Percentiles rank a stretch among this genome's conserved stretches.
Conservation (phyloP, 768 basidiomycete genomes). For the Mycena floridula region DNA sequence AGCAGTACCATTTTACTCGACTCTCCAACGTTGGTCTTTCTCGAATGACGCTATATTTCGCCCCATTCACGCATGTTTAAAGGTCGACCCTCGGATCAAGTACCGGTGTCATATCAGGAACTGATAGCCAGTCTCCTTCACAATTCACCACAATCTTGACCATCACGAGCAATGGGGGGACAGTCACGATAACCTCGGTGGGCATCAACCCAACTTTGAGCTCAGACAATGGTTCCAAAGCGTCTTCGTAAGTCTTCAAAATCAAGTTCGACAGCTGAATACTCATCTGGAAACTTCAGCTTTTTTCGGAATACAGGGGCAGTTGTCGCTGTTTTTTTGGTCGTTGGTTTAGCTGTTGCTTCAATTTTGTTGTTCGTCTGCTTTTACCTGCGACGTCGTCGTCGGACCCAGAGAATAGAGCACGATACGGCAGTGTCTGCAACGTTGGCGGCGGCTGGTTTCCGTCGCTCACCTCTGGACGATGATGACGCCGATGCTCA, state of each 20-base stretch:
- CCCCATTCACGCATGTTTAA: conserved; percentile 11
- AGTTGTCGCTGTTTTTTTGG: conserved; percentile 86
- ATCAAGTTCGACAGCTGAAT: not conserved
- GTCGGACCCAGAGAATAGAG: conserved; percentile 54
- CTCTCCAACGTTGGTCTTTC: conserved; percentile 17
- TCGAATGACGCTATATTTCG: not conserved
- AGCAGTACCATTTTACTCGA: conserved; percentile 10
- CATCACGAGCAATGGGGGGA: conserved; percentile 48
- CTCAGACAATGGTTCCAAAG: conserved; percentile 31
- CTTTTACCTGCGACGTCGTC: conserved; percentile 64
- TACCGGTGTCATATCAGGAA: conserved; percentile 53
- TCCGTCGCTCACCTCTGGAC: conserved; percentile 59
- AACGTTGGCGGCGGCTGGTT: conserved; percentile 64
- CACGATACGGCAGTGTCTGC: conserved; percentile 70
- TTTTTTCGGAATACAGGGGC: conserved; percentile 90
- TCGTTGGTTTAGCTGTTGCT: conserved; percentile 76
- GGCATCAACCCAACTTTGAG: conserved; percentile 69
- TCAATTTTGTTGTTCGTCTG: conserved; percentile 64
- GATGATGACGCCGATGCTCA: conserved; percentile 50
- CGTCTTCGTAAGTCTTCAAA: conserved; percentile 43
- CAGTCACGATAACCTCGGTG: conserved; percentile 56
- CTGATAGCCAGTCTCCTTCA: conserved; percentile 45
- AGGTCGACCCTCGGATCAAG: conserved; percentile 52
- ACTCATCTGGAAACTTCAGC: conserved; percentile 26
- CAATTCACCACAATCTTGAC: conserved; percentile 51